phyloP scores from a whole-genome alignment of 495 filamentous ascomycete species.

The Daldinia vernicosa region DNA sequence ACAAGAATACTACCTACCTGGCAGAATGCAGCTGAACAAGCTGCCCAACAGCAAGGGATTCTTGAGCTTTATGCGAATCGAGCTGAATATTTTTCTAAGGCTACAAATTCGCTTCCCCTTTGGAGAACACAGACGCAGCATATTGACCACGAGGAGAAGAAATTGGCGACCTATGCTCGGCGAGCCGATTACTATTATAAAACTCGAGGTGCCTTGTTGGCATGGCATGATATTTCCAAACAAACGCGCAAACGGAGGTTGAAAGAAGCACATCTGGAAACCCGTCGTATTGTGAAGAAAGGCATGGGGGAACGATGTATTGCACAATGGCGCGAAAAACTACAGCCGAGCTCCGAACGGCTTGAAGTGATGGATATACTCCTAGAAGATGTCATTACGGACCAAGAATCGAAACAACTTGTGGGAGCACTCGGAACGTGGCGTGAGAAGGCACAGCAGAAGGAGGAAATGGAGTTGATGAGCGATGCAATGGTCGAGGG shows the following conservation, averaged over 20 bases:
- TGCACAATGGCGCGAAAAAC: constrained; percentile 42
- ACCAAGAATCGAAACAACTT: constrained; percentile 38
- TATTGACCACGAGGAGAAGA: constrained; percentile 24
- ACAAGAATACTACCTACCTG: constrained; percentile 43
- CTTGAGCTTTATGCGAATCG: constrained; percentile 35
- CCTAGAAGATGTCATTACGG: constrained; percentile 30
- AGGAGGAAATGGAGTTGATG: constrained; percentile 21
- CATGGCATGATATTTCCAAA: constrained; percentile 40
- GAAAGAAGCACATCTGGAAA: constrained; percentile 46
- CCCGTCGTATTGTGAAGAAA: constrained; percentile 46
- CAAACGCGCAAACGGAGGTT: constrained; percentile 43
- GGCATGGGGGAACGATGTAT: constrained; percentile 46
- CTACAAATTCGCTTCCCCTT: constrained; percentile 40
- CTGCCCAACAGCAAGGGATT: constrained; percentile 26
- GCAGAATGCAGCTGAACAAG: constrained; percentile 36
- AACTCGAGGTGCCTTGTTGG: constrained; percentile 29
- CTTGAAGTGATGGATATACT: constrained; percentile 34
- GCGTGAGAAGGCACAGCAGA: constrained; percentile 49
- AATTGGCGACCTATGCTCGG: constrained; percentile 30
- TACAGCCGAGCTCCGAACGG: constrained; percentile 41
- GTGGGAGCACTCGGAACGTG: constrained; percentile 56
- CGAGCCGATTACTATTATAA: constrained; percentile 46
- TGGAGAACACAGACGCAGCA: constrained; percentile 44
- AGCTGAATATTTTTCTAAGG: constrained; percentile 41
- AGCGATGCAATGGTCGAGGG: constrained; percentile 51